Percentiles rank a stretch among this genome's conserved stretches.
Evolutionary conservation across 2,329 filamentous ascomycete species (phyloP).

Genomic region (Trichoderma hamatum): DNA sequence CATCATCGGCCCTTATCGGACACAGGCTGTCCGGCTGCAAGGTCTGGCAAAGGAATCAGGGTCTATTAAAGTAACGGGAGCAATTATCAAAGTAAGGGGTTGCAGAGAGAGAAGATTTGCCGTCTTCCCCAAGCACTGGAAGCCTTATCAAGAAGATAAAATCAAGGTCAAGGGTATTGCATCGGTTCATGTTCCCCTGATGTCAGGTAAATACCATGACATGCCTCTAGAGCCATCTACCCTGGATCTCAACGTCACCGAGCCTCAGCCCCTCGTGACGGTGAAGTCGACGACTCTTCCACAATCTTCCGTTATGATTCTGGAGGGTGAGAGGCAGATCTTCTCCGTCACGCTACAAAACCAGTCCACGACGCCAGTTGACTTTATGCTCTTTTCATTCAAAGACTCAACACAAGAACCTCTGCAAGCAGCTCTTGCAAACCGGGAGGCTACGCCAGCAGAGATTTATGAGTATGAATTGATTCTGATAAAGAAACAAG

Average conservation of each 20-base stretch:
- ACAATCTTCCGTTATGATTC: slow-evolving; percentile 85
- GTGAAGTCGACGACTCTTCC: slow-evolving; percentile 77
- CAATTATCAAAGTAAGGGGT: slow-evolving; percentile 75
- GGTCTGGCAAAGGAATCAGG: slow-evolving; percentile 71
- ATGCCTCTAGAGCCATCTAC: slow-evolving; percentile 51
- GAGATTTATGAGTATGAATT: slow-evolving; percentile 87
- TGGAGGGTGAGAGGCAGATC: slow-evolving; percentile 81
- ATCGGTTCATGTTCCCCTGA: slow-evolving; percentile 53
- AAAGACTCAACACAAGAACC: slow-evolving; percentile 83
- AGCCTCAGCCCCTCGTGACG: slow-evolving; percentile 74
- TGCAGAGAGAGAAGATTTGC: slow-evolving; percentile 83
- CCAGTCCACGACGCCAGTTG: slow-evolving; percentile 72
- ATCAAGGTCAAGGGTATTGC: slow-evolving; percentile 74
- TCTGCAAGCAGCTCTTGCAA: slow-evolving; percentile 73
- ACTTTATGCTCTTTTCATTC: slow-evolving; percentile 86
- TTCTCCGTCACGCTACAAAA: slow-evolving; percentile 85
- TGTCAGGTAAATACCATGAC: slow-evolving; percentile 44
- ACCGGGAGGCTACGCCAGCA: slow-evolving; percentile 74
- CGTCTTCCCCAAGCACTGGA: slow-evolving; percentile 79
- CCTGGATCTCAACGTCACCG: slow-evolving; percentile 73
- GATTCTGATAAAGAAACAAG: slow-evolving; percentile 74
- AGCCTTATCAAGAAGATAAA: slow-evolving; percentile 68
- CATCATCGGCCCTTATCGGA: slow-evolving; percentile 77
- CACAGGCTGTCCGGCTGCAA: slow-evolving; percentile 73
- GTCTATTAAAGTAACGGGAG: slow-evolving; percentile 73